Evolutionary conservation across 2,329 filamentous ascomycete species (phyloP).

Genomic region (Calonectria multiphialidica): DNA sequence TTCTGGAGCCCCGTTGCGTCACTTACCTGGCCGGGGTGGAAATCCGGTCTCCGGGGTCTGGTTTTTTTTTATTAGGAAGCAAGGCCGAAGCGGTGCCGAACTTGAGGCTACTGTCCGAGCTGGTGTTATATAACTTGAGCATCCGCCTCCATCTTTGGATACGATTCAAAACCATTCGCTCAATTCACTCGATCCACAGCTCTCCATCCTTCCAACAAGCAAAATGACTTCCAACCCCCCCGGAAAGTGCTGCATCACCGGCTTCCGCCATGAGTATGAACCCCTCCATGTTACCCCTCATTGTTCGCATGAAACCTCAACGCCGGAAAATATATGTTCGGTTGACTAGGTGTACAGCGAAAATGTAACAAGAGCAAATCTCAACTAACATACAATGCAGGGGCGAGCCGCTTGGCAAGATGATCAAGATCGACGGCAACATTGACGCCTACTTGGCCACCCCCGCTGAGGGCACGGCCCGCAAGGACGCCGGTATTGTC

Average conservation of each 20-base stretch:
- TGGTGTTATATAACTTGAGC: not conserved
- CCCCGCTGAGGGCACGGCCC: conserved; percentile 47
- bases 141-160: not conserved
- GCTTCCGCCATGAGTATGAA: conserved; percentile 66
- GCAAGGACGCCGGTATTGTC: conserved; percentile 47
- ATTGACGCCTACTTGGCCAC: conserved; percentile 65
- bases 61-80: conserved; percentile 25
- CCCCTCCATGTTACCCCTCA: conserved; percentile 55
- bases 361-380: not conserved
- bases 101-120: not conserved
- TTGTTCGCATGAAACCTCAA: not conserved
- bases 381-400: conserved; percentile 44
- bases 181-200: not conserved
- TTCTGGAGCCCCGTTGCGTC: conserved; percentile 34
- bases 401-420: conserved; percentile 60
- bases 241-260: conserved; percentile 64
- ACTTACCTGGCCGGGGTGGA: conserved; percentile 16
- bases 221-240: conserved; percentile 67
- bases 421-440: conserved; percentile 58
- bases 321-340: not conserved
- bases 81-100: conserved; percentile 13
- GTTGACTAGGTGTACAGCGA: not conserved
- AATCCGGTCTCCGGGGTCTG: conserved; percentile 16
- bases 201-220: not conserved
- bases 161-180: not conserved